Conservation (phyloP, 495 filamentous ascomycete genomes). For the Sordaria brevicollis region DNA sequence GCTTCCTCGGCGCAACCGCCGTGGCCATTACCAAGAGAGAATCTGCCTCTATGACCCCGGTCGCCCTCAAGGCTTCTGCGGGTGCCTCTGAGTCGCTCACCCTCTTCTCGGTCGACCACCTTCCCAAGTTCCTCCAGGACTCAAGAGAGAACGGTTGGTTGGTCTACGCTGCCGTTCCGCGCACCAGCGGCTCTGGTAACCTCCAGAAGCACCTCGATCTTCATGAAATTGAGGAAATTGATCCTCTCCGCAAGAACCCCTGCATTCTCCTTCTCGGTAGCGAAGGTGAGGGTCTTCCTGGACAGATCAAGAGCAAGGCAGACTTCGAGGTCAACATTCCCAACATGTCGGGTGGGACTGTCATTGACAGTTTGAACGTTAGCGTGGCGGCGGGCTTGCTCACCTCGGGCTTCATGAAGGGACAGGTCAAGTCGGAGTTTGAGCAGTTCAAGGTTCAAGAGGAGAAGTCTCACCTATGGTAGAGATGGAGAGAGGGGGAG, state of each 20-base stretch:
- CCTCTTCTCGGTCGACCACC: slow-evolving; percentile 53
- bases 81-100: slow-evolving; percentile 75
- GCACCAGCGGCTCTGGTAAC: slow-evolving; percentile 39
- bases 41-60: slow-evolving; percentile 61
- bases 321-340: slow-evolving; percentile 48
- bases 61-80: slow-evolving; percentile 75
- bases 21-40: slow-evolving; percentile 55
- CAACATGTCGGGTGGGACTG: slow-evolving; percentile 25
- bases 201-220: slow-evolving; percentile 20
- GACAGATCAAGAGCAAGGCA: slow-evolving; percentile 49
- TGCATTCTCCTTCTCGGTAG: slow-evolving; percentile 72
- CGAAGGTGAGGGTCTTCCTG: slow-evolving; percentile 65
- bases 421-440: slow-evolving; percentile 11
- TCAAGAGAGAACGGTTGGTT: slow-evolving; percentile 67
- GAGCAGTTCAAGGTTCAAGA: slow-evolving; percentile 10
- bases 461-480: slow-evolving; percentile 15
- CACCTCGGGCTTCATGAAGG: slow-evolving; percentile 45
- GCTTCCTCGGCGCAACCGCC: slow-evolving; percentile 76
- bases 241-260: slow-evolving; percentile 50
- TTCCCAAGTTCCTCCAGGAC: slow-evolving; percentile 55
- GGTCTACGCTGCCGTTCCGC: slow-evolving; percentile 57
- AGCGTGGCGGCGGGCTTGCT: slow-evolving; percentile 73
- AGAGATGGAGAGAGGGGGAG: neutral
- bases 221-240: slow-evolving; percentile 22
- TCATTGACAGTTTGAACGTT: slow-evolving; percentile 78